Evolutionary conservation across 371 early-diverging fungal species (phyloP), one percentile per base, ranked within the genome.

Genomic region (Apophysomyces ossiformis): DNA sequence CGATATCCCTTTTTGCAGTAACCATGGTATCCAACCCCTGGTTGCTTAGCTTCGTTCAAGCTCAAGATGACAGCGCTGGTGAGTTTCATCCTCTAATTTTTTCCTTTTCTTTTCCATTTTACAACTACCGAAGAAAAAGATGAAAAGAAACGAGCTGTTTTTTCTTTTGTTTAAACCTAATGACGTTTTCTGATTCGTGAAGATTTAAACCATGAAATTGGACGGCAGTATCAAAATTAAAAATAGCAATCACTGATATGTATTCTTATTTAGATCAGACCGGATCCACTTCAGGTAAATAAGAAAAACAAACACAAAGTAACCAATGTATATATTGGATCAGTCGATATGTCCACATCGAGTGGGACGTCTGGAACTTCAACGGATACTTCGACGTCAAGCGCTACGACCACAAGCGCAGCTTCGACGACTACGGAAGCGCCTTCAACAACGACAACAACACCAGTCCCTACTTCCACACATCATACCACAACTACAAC

Each of bases 271-370:
- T 50, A 50, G 54, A 50, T 50, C 54, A 50, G 21, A 21, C 18
- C 8, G 54, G 21, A 50, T 50, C 35, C 16, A 21, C 54, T 50
- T n/a, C 54, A 50, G 54, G 54, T 50, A 50, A 18, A 50, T 41
- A 41, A 11, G 8, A 11, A 11, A 41, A 41, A 41, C 41, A 41
- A 41, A 5, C 32, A 26, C 32, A 50, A 50, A 50, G 54, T 21
- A 50, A 16, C 54, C 16, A 50, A 21, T 50, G 21, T 2, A 26
- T 26, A 26, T 26, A 26, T 26, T 2, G 32, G 32, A 26, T 26
- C 18, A 21, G 21, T 26, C 21, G 54, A 50, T 1, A 8, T 21
- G 21, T 4, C 54, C 9, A 50, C 54, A 21, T 7, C 54, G 2
- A 50, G 21, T 21, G 21, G 7, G 11, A 21, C 7, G 9, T 21